Percentiles rank a stretch among this genome's conserved stretches.
Conservation (phyloP, 2,329 filamentous ascomycete species). For the Trichoderma sp. region DNA sequence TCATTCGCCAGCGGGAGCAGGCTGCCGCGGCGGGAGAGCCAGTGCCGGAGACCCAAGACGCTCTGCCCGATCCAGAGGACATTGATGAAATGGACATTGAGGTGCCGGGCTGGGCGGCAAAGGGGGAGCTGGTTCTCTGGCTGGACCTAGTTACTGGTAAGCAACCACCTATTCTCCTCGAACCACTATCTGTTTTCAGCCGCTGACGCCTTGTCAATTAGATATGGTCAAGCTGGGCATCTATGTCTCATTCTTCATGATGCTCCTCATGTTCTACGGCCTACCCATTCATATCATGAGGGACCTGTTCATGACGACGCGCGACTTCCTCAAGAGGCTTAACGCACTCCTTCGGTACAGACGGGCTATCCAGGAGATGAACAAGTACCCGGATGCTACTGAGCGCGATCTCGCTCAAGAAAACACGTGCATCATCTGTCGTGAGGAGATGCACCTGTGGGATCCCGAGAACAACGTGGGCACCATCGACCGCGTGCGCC, state of each 20-base stretch:
- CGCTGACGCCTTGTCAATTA: conserved; percentile 37
- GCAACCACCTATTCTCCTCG: conserved; percentile 32
- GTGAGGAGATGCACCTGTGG: conserved; percentile 93
- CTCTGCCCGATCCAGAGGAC: conserved; percentile 68
- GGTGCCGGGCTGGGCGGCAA: conserved; percentile 93
- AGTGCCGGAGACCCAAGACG: conserved; percentile 51
- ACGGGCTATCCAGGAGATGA: conserved; percentile 92
- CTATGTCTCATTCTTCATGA: conserved; percentile 89
- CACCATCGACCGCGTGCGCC: conserved; percentile 79
- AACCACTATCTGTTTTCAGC: conserved; percentile 30
- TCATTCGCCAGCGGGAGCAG: conserved; percentile 52
- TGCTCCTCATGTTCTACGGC: conserved; percentile 91
- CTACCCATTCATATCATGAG: conserved; percentile 95
- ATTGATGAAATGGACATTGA: conserved; percentile 94
- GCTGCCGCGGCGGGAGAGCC: conserved; percentile 60
- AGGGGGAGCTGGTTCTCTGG: conserved; percentile 88
- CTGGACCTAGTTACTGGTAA: conserved; percentile 80
- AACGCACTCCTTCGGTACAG: conserved; percentile 86
- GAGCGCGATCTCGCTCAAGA: conserved; percentile 81
- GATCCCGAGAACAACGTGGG: conserved; percentile 58
- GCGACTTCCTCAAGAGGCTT: conserved; percentile 89
- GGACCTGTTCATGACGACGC: conserved; percentile 90
- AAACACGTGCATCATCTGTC: conserved; percentile 95
- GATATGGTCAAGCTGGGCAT: conserved; percentile 90
- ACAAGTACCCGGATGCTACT: conserved; percentile 88